Evolutionary conservation across 2,329 filamentous ascomycete species (phyloP).

Genomic region (Elsinoe australis): DNA sequence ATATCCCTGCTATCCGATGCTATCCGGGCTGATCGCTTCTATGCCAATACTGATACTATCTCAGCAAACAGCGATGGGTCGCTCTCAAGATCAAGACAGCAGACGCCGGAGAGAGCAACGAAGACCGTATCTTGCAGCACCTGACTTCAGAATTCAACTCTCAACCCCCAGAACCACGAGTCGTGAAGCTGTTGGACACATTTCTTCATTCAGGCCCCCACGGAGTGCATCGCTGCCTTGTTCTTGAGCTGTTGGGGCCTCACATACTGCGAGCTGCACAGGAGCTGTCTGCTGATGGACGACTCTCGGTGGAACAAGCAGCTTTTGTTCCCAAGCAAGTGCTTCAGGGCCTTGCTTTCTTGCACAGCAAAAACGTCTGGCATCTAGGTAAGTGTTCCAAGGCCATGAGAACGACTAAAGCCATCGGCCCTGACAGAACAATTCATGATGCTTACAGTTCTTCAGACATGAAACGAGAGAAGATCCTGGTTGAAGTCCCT

Average conservation of each 20-base stretch:
- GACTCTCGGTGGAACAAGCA: constrained; percentile 76
- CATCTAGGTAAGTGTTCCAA: not conserved
- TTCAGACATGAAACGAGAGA: not conserved
- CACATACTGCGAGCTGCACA: constrained; percentile 93
- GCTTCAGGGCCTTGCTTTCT: constrained; percentile 84
- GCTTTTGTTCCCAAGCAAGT: constrained; percentile 94
- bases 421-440: not conserved
- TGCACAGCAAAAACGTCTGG: constrained; percentile 49
- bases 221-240: constrained; percentile 96
- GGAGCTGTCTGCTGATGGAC: constrained; percentile 23
- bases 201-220: constrained; percentile 97
- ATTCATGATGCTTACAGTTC: not conserved
- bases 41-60: not conserved
- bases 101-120: constrained; percentile 40
- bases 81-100: constrained; percentile 96
- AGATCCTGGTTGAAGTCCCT: not conserved
- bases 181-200: constrained; percentile 89
- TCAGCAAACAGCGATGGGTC: constrained; percentile 34
- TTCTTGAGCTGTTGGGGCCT: constrained; percentile 94
- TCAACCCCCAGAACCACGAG: constrained; percentile 91
- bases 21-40: too few species aligned
- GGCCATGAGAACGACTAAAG: not conserved
- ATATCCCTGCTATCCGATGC: too few species aligned
- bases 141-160: constrained; percentile 73
- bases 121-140: constrained; percentile 44